Base-by-base conservation (phyloP, 306 rosid species). In the Acmispon strigosus region DNA sequence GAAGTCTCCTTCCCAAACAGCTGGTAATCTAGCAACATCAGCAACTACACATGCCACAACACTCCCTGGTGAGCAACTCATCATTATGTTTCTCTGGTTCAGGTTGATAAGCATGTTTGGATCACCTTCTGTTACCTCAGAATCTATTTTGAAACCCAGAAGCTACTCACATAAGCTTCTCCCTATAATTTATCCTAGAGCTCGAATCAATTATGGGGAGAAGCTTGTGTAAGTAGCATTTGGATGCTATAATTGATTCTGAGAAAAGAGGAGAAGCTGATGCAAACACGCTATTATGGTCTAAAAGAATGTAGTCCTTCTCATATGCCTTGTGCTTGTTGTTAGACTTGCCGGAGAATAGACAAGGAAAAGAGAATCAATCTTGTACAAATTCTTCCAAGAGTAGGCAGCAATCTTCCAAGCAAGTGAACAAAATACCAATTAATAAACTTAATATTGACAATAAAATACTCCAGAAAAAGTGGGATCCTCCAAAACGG, bases 351-450 rank as follows among this genome's bases (percentile, higher is more conserved):
- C 39, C 75, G 89, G 98, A 88, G 72, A 83, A 87, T 67, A 73
- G 67, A 72, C 85, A 72, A 42, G 91, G 91, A 62, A 88, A 85
- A 72, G 98, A 90, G 82, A 87, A 87, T 54, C 86, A 80, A 59
- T 78, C 84, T 0, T 69, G 82, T 63, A 60, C 51, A 10, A 74
- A 80, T 73, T 76, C 80, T 48, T 79, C 55, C 3, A 90, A 82
- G 75, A 81, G 68, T 15, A 83, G 76, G 49, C 67, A 81, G 45
- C 80, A 73, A 50, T 64, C 84, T 42, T 75, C 86, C 52, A 42
- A 56, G 55, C 87, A 78, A 16, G 64, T 79, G 34, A 68, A 16
- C 15, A 83, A 59, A 76, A 69, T 76, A 16, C 78, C 80, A 47
- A 82, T 53, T 52, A 90, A 81, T 77, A 85, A 76, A 63, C 72